phyloP scores from a whole-genome alignment of 768 basidiomycete species.

The Pleurotus ostreatus region DNA sequence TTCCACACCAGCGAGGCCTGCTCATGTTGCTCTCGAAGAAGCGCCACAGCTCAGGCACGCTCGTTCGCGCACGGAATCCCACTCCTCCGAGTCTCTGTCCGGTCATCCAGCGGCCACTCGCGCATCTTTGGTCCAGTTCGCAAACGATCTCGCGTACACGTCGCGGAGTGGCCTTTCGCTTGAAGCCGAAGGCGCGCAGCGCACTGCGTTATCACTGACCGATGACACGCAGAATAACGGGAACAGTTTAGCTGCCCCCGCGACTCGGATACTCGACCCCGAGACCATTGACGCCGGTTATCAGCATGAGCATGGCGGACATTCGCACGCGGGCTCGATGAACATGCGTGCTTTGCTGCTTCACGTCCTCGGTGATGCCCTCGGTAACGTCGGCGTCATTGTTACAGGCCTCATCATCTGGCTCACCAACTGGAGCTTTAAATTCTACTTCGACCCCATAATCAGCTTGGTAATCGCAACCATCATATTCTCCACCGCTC shows the following conservation, averaged over 20 bases:
- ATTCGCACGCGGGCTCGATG: slow-evolving; percentile 71
- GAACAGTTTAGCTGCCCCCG: too few relatives aligned
- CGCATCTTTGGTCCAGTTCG: slow-evolving; percentile 76
- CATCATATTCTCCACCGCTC: slow-evolving; percentile 94
- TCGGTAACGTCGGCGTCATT: slow-evolving; percentile 98
- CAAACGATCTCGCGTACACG: slow-evolving; percentile 70
- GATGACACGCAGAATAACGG: too few relatives aligned
- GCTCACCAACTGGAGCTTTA: slow-evolving; percentile 80
- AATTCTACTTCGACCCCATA: slow-evolving; percentile 88
- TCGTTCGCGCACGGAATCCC: slow-evolving; percentile 35
- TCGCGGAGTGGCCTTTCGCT: slow-evolving; percentile 8
- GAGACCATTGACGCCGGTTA: background rate
- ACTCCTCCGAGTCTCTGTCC: slow-evolving; percentile 51
- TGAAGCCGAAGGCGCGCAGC: background rate
- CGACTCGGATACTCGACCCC: slow-evolving; percentile 16
- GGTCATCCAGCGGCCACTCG: slow-evolving; percentile 77
- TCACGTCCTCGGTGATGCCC: slow-evolving; percentile 94
- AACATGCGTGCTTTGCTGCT: slow-evolving; percentile 94
- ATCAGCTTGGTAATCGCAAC: slow-evolving; percentile 92
- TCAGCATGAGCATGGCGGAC: slow-evolving; percentile 21
- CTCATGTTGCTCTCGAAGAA: slow-evolving; percentile 26
- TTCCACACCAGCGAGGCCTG: slow-evolving; percentile 35
- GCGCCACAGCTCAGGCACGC: slow-evolving; percentile 25
- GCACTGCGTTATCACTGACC: background rate
- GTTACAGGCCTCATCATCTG: slow-evolving; percentile 92